A percentile compares a stretch with the other conserved stretches of the same genome.
These are phyloP conservation scores for Globisporangium paroecandrum DNA, from an alignment of 352 stramenopile species.

Conservation along the genomic window DNA sequence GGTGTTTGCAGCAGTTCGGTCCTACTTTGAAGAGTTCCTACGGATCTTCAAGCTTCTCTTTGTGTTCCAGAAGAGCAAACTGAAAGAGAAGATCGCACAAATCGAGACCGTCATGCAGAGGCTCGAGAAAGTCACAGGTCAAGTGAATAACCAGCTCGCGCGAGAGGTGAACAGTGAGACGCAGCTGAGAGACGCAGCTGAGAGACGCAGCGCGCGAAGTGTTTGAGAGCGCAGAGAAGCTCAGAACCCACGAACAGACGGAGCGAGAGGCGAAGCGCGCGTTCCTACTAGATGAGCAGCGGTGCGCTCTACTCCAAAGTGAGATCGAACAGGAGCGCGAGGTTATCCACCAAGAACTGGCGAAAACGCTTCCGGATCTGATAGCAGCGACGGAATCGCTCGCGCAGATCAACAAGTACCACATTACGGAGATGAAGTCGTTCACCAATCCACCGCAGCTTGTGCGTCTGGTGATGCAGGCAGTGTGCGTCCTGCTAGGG, in stretches of 20 bases:
- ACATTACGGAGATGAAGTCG: slow-evolving; percentile 80
- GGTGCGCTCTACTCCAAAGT: slow-evolving; percentile 44
- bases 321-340: slow-evolving; percentile 56
- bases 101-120: slow-evolving; percentile 2
- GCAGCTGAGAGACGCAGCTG: slow-evolving; percentile 31
- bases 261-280: slow-evolving; percentile 41
- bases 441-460: slow-evolving; percentile 70
- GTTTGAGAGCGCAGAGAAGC: slow-evolving; percentile 18
- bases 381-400: slow-evolving; percentile 53
- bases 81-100: background rate
- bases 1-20: slow-evolving; percentile 26
- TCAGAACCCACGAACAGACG: slow-evolving; percentile 31
- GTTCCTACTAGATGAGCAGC: slow-evolving; percentile 60
- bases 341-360: slow-evolving; percentile 51
- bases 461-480: slow-evolving; percentile 73
- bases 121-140: background rate
- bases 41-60: slow-evolving; percentile 40
- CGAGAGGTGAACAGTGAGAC: slow-evolving; percentile 36
- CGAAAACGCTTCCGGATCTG: slow-evolving; percentile 59
- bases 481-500: slow-evolving; percentile 64
- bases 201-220: slow-evolving; percentile 32
- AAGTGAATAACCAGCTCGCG: slow-evolving; percentile 9
- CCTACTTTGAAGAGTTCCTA: slow-evolving; percentile 48
- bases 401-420: slow-evolving; percentile 73
- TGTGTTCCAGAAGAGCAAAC: slow-evolving; percentile 40